Conservation (phyloP, 192 early-diverging fungal species). For the Umbelopsis sp. region DNA sequence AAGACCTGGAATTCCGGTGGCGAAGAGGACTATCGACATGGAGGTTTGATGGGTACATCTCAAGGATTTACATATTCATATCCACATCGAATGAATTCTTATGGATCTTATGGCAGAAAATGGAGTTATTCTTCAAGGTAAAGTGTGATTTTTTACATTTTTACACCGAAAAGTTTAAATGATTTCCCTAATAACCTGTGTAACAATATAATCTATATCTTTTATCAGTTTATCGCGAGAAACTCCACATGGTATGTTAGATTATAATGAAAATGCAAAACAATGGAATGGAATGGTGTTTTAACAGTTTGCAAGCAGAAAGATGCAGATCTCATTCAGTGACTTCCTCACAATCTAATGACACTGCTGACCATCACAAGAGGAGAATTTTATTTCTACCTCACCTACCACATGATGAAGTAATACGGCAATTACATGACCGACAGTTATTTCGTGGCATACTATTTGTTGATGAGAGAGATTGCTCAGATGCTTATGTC, state of each 20-base stretch:
- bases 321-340: not conserved
- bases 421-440: slow-evolving; percentile 38
- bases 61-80: not conserved
- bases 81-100: slow-evolving; percentile 1
- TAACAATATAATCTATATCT: not conserved
- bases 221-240: not conserved
- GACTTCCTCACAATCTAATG: not conserved
- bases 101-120: not conserved
- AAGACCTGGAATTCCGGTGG: slow-evolving; percentile 6
- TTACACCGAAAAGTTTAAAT: not conserved
- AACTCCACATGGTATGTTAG: not conserved
- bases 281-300: no score
- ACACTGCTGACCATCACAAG: slow-evolving; percentile 35
- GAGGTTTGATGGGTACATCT: not conserved
- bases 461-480: slow-evolving; percentile 78
- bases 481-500: slow-evolving; percentile 86
- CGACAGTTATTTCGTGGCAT: slow-evolving; percentile 64
- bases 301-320: not conserved
- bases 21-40: not conserved
- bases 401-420: slow-evolving; percentile 46
- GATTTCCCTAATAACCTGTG: not conserved
- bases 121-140: slow-evolving; percentile 5
- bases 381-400: slow-evolving; percentile 46
- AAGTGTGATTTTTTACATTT: not conserved
- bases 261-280: no score